Conservation (phyloP, 2,329 filamentous ascomycete species). For the Xylariaceae sp. region DNA sequence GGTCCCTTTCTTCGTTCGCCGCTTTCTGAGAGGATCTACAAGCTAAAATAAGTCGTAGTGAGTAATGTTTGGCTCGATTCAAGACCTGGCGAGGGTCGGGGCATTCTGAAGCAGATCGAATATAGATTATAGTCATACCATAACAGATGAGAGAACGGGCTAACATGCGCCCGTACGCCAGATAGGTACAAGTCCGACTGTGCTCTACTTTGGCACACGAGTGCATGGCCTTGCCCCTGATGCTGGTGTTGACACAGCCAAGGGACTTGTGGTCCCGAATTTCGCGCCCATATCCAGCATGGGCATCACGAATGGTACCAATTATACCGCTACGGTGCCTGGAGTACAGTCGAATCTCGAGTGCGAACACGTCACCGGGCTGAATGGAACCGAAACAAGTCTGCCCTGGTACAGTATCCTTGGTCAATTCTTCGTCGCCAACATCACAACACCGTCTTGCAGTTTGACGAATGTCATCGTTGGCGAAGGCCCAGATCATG, state of each 20-base stretch:
- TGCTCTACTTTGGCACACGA: constrained; percentile 12
- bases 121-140: too few relatives aligned
- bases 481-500: constrained; percentile 10
- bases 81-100: too few relatives aligned
- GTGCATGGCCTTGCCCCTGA: constrained; percentile 4
- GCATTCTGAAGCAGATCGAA: too few relatives aligned
- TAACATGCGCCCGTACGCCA: too few relatives aligned
- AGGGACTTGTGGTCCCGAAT: constrained; percentile 10
- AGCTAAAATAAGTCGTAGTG: too few relatives aligned
- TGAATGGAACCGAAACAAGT: constrained; percentile 6
- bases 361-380: constrained; percentile 6
- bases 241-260: constrained; percentile 6
- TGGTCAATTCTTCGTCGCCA: constrained; percentile 6
- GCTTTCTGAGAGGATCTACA: too few relatives aligned
- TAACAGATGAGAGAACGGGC: too few relatives aligned
- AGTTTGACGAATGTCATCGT: constrained; percentile 11
- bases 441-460: constrained; percentile 12
- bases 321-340: constrained; percentile 7
- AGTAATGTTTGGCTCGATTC: too few relatives aligned
- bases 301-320: neutral
- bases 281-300: neutral
- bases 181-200: constrained; percentile 4
- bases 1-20: too few relatives aligned
- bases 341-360: constrained; percentile 7
- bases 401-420: constrained; percentile 11